Conservation (phyloP, 371 early-diverging fungal genomes). For the Lichtheimia ornata region DNA sequence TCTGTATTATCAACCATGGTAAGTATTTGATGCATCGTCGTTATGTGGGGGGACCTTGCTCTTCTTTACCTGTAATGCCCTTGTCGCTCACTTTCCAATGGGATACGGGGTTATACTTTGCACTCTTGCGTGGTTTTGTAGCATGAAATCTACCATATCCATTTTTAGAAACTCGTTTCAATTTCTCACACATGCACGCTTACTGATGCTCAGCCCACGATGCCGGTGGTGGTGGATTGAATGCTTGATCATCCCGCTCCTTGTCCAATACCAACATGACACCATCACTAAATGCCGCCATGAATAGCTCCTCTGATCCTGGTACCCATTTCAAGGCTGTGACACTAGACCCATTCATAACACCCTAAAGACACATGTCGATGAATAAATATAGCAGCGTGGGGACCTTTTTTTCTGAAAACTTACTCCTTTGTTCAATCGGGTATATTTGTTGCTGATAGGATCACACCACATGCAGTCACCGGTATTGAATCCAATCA, state of each 20-base stretch:
- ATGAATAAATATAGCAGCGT: not conserved
- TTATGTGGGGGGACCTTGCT: no score
- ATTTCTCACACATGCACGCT: not conserved
- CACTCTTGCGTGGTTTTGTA: constrained; percentile 15
- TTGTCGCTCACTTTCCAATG: constrained; percentile 72
- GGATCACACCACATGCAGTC: constrained; percentile 85
- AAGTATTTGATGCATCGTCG: not conserved
- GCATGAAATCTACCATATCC: constrained; percentile 16
- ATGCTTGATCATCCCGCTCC: constrained; percentile 14
- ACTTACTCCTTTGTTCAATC: constrained; percentile 44
- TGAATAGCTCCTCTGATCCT: constrained; percentile 80
- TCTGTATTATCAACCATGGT: constrained; percentile 34
- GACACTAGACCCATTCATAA: constrained; percentile 68
- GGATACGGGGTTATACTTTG: constrained; percentile 75
- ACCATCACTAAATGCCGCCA: constrained; percentile 80
- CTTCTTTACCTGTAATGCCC: constrained; percentile 64
- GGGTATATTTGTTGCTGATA: constrained; percentile 65
- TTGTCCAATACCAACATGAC: constrained; percentile 77
- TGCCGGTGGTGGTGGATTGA: constrained; percentile 6
- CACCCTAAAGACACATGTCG: constrained; percentile 42
- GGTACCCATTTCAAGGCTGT: constrained; percentile 91
- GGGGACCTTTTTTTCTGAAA: not conserved
- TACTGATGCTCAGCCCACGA: constrained; percentile 20
- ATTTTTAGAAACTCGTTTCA: no score
- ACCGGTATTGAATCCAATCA: constrained; percentile 85